Percentiles rank a stretch among this genome's conserved stretches.
phyloP scores from a whole-genome alignment of 2,329 filamentous ascomycete genomes.

The Chrysoporthe austroafricana region DNA sequence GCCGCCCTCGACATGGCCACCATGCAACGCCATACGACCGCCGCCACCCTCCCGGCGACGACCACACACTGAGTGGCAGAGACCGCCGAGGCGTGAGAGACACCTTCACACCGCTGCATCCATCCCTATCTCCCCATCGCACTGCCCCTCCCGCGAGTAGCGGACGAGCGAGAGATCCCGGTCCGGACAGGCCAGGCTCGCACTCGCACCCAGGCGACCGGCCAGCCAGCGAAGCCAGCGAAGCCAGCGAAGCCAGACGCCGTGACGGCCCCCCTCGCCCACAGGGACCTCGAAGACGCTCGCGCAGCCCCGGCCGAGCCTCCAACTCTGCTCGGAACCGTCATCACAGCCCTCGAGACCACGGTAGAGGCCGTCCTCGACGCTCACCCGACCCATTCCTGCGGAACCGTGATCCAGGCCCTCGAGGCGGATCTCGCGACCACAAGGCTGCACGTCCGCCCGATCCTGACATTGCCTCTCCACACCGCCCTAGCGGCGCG shows the following conservation, averaged over 20 bases:
- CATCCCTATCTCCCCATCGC: slow-evolving; percentile 36
- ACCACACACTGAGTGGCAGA: slow-evolving; percentile 42
- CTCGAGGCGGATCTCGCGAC: slow-evolving; percentile 45
- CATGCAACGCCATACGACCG: slow-evolving; percentile 48
- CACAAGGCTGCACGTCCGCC: slow-evolving; percentile 42
- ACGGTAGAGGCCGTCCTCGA: slow-evolving; percentile 40
- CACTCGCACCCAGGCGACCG: slow-evolving; percentile 30
- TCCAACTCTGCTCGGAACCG: slow-evolving; percentile 41
- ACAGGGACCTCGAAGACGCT: slow-evolving; percentile 38
- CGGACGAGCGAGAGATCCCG: slow-evolving; percentile 25
- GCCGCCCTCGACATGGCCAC: slow-evolving; percentile 38
- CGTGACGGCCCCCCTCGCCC: slow-evolving; percentile 33
- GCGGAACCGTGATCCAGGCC: slow-evolving; percentile 28
- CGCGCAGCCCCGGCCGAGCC: slow-evolving; percentile 32
- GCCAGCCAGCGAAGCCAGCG: slow-evolving; percentile 26
- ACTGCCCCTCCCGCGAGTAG: slow-evolving; percentile 35
- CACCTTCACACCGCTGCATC: slow-evolving; percentile 32
- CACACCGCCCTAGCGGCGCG: slow-evolving; percentile 21
- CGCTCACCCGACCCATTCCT: slow-evolving; percentile 34
- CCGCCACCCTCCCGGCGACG: slow-evolving; percentile 38
- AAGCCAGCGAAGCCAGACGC: slow-evolving; percentile 26
- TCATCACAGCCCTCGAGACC: slow-evolving; percentile 45
- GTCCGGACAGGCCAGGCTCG: slow-evolving; percentile 24
- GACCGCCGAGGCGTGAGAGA: slow-evolving; percentile 41
- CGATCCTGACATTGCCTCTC: slow-evolving; percentile 30